Conservation (phyloP, 2,329 filamentous ascomycete genomes). For the Aspergillus quadrilineatus region DNA sequence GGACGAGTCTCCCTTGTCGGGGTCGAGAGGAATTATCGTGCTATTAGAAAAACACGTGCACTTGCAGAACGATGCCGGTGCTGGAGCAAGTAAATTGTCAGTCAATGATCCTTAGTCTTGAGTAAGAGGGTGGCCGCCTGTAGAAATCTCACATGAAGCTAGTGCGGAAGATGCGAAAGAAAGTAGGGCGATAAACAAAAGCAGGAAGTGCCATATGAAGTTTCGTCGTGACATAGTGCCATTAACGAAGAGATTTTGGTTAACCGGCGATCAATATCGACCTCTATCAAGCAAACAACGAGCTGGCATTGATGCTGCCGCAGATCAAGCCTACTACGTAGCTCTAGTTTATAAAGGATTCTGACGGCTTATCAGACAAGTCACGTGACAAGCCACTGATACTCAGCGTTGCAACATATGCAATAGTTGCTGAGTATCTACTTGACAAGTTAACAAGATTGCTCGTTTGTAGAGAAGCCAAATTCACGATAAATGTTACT, state of each 20-base stretch:
- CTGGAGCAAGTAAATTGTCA: constrained; percentile 22
- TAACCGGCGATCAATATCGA: neutral
- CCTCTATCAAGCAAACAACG: neutral
- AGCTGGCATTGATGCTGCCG: neutral
- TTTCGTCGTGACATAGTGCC: constrained; percentile 22
- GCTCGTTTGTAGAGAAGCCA: neutral
- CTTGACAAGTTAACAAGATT: neutral
- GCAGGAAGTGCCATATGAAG: constrained; percentile 19
- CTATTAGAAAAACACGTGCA: constrained; percentile 68
- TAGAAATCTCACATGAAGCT: constrained; percentile 25
- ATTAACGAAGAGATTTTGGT: neutral
- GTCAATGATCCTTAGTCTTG: neutral
- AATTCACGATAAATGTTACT: neutral
- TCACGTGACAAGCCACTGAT: no score
- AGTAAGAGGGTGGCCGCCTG: neutral
- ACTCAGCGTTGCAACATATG: no score
- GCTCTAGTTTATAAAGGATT: no score
- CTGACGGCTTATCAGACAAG: no score
- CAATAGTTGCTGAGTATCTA: no score
- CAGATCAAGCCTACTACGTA: neutral
- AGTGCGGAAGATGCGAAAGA: constrained; percentile 30
- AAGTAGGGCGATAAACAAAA: constrained; percentile 28
- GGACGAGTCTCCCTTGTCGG: constrained; percentile 28
- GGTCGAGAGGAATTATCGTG: constrained; percentile 65
- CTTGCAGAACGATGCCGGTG: constrained; percentile 66